Conservation (phyloP, 805 yeast species). For the Cyberlindnera sargentensis region DNA sequence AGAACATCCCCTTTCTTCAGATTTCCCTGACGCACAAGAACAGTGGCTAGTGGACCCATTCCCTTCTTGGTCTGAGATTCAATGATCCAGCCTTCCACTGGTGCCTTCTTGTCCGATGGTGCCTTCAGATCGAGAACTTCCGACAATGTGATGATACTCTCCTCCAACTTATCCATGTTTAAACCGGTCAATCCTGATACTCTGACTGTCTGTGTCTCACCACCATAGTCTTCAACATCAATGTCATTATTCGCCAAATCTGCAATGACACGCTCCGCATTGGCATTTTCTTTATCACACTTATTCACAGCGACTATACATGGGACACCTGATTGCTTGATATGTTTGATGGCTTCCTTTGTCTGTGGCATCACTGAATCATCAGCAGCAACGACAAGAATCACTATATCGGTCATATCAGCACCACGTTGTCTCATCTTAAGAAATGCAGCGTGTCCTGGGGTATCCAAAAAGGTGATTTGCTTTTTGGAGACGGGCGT, state of each 20-base stretch:
- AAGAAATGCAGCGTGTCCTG: conserved; percentile 95
- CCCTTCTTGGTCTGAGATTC: conserved; percentile 82
- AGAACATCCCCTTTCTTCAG: conserved; percentile 62
- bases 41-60: conserved; percentile 80
- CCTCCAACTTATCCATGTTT: conserved; percentile 86
- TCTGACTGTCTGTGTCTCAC: conserved; percentile 83
- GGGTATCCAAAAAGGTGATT: conserved; percentile 92
- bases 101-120: conserved; percentile 36
- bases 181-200: conserved; percentile 87
- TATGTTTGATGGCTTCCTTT: conserved; percentile 89
- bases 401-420: conserved; percentile 82
- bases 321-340: conserved; percentile 73
- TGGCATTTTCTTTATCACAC: conserved; percentile 74
- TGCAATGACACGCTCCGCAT: conserved; percentile 66
- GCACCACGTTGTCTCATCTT: conserved; percentile 98
- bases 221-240: conserved; percentile 89
- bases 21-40: conserved; percentile 74
- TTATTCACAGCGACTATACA: conserved; percentile 90
- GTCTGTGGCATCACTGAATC: conserved; percentile 99
- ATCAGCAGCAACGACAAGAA: conserved; percentile 93
- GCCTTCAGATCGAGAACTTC: conserved; percentile 79
- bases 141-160: conserved; percentile 76
- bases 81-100: conserved; percentile 80
- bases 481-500: conserved; percentile 66
- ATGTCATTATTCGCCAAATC: conserved; percentile 75